Evolutionary conservation across 169 alveolate genomes (phyloP).

Genomic region (Eimeria necatrix): DNA sequence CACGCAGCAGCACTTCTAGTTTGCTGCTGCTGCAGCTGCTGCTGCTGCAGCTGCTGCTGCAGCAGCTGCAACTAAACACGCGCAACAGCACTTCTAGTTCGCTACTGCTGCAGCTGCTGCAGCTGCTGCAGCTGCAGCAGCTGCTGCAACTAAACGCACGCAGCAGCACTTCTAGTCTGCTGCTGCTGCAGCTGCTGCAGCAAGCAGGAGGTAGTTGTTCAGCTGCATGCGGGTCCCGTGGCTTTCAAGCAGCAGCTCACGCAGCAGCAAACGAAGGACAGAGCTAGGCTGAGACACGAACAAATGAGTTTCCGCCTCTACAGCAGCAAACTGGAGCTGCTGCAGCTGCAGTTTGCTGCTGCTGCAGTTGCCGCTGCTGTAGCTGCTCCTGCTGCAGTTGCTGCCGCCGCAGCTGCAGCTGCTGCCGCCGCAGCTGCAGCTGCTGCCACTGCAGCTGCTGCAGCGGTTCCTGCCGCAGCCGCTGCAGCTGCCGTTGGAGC

Average conservation of each 20-base stretch:
- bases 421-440: no score
- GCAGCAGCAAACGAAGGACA: not conserved
- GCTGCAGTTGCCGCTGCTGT: not conserved
- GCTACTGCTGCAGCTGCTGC: no score
- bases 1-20: not conserved
- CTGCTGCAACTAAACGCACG: not conserved
- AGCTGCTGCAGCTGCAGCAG: not conserved
- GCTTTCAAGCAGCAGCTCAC: not conserved
- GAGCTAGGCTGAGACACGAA: no score
- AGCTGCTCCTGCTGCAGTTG: not conserved
- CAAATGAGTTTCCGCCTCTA: no score
- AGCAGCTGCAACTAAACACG: not conserved
- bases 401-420: no score
- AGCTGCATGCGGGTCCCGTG: not conserved
- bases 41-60: not conserved
- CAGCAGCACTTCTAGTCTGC: not conserved
- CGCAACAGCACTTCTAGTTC: no score
- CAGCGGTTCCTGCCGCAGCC: not conserved
- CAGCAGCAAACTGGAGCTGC: no score
- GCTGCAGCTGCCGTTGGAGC: not conserved
- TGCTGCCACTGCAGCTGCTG: no score
- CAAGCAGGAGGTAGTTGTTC: not conserved
- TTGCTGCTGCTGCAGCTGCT: slow-evolving; percentile 2
- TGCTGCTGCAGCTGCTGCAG: not conserved
- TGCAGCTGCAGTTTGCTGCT: not conserved